Base-by-base conservation (phyloP, 140 eudicot genomes). In the Oenanthe javanica region DNA sequence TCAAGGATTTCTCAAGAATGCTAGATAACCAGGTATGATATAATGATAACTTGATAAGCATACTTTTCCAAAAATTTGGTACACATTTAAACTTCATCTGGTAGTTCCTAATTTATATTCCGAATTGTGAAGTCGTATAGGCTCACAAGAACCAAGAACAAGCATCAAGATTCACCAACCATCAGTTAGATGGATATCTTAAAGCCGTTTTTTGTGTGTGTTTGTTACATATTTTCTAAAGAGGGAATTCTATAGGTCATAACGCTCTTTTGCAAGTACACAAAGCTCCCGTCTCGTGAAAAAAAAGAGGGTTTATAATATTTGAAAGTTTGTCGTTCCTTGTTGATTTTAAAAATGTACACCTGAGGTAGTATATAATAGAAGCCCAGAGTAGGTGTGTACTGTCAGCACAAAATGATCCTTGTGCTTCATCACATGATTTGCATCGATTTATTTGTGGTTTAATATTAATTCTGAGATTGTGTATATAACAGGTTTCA, bases 1-100 rank as follows among this genome's bases (percentile, higher is more conserved):
- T 90, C 87, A 94, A 94, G 89, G 98, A 94, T 81, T 94, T 94
- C 82, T 94, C 98, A 71, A 88, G 91, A 84, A 94, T 92, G 97
- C 91, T 94, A 82, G 97, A 94, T 84, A 81, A 61, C 83, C 98
- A 94, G 93, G 98, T 94, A 79, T 47, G 25, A 1, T 31, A 49
- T 69, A 25, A 77, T 48, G 9, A 75, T 38, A 14, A 38, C n/a
- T 13, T 14, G 0, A 71, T 14, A 16, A 5, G 4, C 19, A 9
- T 18, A 40, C 9, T 0, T 38, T 71, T 67, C 6, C 45, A 1
- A 10, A 31, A 59, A 21, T 66, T 31, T 3, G 19, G 18, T 2
- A 66, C 72, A 66, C 9, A 10, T 23, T 27, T 27, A 31, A 57
- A 57, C 25, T 57, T 57, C 9, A 16, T 19, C 6, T 21, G 25